Evolutionary conservation across 1,284 basidiomycete genomes (phyloP).

Genomic region (Phellopilus nigrolimitatus): DNA sequence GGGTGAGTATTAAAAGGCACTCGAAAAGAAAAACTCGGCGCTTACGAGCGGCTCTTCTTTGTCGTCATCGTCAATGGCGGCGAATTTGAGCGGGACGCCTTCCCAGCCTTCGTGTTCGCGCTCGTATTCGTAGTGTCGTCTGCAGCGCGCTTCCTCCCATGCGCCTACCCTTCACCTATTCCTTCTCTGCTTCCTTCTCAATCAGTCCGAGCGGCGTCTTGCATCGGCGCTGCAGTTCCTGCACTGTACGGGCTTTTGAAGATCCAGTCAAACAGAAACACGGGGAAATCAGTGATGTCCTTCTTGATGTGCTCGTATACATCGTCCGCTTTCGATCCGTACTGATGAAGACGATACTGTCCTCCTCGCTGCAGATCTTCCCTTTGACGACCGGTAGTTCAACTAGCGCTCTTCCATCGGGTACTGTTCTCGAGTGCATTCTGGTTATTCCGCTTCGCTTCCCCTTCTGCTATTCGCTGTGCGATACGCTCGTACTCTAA

Average conservation of each 20-base stretch:
- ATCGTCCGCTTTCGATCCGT: conserved; percentile 89
- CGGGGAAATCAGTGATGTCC: conserved; percentile 92
- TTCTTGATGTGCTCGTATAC: conserved; percentile 95
- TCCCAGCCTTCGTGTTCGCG: conserved; percentile 6
- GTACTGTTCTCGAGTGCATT: conserved; percentile 76
- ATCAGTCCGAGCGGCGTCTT: conserved; percentile 88
- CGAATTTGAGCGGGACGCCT: conserved; percentile 15
- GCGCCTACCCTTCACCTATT: conserved; percentile 49
- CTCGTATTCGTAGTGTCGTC: background rate
- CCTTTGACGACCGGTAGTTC: conserved; percentile 92
- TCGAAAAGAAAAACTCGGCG: background rate
- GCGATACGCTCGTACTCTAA: conserved; percentile 82
- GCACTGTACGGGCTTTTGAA: conserved; percentile 92
- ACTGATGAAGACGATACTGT: conserved; percentile 90
- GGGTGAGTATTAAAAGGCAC: background rate
- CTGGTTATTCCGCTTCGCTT: conserved; percentile 83
- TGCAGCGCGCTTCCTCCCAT: conserved; percentile 35
- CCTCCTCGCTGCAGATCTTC: conserved; percentile 95
- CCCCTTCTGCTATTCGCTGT: conserved; percentile 76
- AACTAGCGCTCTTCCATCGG: conserved; percentile 96
- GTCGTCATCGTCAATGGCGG: conserved; percentile 14
- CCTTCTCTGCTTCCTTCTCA: conserved; percentile 80
- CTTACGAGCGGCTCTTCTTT: conserved; percentile 12
- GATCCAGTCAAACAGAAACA: conserved; percentile 99
- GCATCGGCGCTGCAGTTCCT: conserved; percentile 88